Conservation (phyloP, 257 asterid genomes). For the Ehretia macrophylla region DNA sequence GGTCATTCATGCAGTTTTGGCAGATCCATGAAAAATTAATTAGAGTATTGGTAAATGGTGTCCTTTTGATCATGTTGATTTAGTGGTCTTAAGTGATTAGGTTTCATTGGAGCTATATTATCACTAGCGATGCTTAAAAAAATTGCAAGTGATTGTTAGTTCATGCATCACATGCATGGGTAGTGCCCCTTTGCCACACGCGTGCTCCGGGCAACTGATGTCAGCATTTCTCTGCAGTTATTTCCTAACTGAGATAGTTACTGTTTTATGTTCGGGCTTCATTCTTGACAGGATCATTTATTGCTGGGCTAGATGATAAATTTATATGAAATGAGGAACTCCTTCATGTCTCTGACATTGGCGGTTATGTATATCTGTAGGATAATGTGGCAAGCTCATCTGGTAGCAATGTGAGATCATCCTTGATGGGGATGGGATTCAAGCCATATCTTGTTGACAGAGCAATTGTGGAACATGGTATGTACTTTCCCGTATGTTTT, state of each 20-base stretch:
- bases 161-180: too few species aligned
- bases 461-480: conserved; percentile 77
- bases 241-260: background rate
- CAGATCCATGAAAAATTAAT: conserved; percentile 4
- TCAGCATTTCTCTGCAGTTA: too few species aligned
- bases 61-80: background rate
- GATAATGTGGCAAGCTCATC: conserved; percentile 76
- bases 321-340: background rate
- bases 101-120: background rate
- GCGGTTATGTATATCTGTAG: conserved; percentile 28
- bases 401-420: conserved; percentile 49
- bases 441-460: conserved; percentile 62
- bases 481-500: conserved; percentile 11
- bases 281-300: background rate
- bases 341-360: background rate
- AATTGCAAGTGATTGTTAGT: too few species aligned
- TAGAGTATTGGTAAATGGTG: conserved; percentile 1
- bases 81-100: background rate
- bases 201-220: too few species aligned
- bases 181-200: too few species aligned
- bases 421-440: conserved; percentile 87
- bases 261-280: background rate
- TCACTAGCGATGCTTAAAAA: too few species aligned
- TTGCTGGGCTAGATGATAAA: background rate
- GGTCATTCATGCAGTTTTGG: too few species aligned